These are phyloP conservation scores for Sporothrix dimorphospora DNA, from an alignment of 2,329 filamentous ascomycete species.

Conservation along the genomic window DNA sequence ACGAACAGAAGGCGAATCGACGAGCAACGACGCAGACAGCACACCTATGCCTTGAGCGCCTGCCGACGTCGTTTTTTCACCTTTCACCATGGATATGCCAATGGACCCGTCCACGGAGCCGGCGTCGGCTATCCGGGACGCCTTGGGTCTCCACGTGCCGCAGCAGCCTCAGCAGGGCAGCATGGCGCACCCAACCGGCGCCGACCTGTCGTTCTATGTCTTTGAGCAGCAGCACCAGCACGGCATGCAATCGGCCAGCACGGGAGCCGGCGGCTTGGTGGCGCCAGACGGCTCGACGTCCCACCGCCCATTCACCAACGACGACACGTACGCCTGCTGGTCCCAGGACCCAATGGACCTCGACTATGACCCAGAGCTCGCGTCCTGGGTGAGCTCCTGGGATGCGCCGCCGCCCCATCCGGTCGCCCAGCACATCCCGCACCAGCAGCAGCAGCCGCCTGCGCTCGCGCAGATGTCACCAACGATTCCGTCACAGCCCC, in stretches of 20 bases:
- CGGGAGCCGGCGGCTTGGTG: background rate
- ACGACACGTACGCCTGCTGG: conserved; percentile 30
- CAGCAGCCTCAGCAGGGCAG: conserved; percentile 11
- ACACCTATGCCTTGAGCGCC: background rate
- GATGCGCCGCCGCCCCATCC: conserved; percentile 14
- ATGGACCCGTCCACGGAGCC: conserved; percentile 24
- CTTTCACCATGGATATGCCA: conserved; percentile 25
- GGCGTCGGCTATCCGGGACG: conserved; percentile 12
- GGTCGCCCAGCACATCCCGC: background rate
- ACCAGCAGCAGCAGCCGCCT: background rate
- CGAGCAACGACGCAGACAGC: background rate
- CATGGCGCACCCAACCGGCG: background rate
- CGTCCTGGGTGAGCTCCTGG: conserved; percentile 35
- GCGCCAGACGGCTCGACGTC: background rate
- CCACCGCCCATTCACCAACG: background rate
- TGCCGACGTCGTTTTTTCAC: background rate
- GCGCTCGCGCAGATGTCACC: conserved; percentile 8
- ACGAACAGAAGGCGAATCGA: background rate
- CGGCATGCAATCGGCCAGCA: background rate
- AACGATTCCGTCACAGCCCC: conserved; percentile 17
- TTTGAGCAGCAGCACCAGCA: conserved; percentile 25
- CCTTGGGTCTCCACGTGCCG: conserved; percentile 22
- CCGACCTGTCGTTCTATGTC: conserved; percentile 22
- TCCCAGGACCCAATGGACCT: conserved; percentile 39
- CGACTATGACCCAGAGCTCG: conserved; percentile 38